Conservation (phyloP, 345 rosid genomes). For the Kandelia obovata region DNA sequence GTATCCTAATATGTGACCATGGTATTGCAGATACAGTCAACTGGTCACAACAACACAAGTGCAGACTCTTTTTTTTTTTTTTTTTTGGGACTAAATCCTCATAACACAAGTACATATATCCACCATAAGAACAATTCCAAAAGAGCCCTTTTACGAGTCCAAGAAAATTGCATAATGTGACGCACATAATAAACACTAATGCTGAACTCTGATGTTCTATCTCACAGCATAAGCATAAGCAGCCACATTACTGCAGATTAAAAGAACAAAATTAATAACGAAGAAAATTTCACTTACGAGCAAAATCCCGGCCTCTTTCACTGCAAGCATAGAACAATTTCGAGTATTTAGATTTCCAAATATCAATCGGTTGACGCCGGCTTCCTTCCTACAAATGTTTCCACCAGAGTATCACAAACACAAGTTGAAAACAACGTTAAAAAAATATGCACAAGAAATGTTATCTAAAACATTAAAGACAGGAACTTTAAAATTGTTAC, state of each 20-base stretch:
- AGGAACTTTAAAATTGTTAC: too few relatives aligned
- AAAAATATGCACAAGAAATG: neutral
- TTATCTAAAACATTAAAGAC: too few relatives aligned
- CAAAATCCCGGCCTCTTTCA: constrained; percentile 58
- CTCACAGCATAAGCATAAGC: too few relatives aligned
- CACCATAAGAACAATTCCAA: neutral
- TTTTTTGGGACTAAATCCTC: neutral
- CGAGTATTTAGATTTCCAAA: constrained; percentile 79
- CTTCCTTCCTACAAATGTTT: constrained; percentile 40
- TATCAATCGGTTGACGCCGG: constrained; percentile 58
- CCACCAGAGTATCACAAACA: neutral
- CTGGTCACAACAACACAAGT: too few relatives aligned
- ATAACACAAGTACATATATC: neutral
- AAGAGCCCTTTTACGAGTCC: neutral
- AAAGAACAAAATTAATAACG: neutral
- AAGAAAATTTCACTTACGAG: constrained; percentile 44
- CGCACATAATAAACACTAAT: too few relatives aligned
- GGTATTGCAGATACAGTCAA: too few relatives aligned
- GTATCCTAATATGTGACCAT: too few relatives aligned
- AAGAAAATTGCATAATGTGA: too few relatives aligned
- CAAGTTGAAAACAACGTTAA: neutral
- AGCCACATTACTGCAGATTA: too few relatives aligned
- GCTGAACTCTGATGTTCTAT: too few relatives aligned
- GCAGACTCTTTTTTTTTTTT: neutral
- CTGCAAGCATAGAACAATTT: constrained; percentile 77